These are phyloP conservation scores for Citrus trifoliata DNA, from an alignment of 345 rosid genomes.

Conservation along the genomic window DNA sequence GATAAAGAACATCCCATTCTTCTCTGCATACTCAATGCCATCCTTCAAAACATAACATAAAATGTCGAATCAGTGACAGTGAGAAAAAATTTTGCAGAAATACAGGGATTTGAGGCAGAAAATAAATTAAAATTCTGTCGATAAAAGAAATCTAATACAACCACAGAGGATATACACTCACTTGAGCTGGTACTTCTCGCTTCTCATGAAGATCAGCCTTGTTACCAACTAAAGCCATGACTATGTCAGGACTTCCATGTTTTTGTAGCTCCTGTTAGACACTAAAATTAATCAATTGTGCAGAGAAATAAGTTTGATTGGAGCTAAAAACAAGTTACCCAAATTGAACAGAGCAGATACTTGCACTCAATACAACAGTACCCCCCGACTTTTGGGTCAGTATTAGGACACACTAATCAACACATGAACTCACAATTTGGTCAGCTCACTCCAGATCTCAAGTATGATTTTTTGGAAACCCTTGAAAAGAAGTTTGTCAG, in stretches of 20 bases:
- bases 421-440: not conserved
- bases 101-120: not conserved
- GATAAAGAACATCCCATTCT: conserved; percentile 94
- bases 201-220: conserved; percentile 91
- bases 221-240: conserved; percentile 96
- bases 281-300: conserved; percentile 5
- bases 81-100: not conserved
- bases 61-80: not conserved
- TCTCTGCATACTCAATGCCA: conserved; percentile 90
- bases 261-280: conserved; percentile 83
- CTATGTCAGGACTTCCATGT: conserved; percentile 95
- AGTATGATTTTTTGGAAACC: not conserved
- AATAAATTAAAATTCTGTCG: conserved; percentile 4
- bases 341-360: not conserved
- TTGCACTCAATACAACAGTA: not conserved
- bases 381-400: not conserved
- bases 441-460: not conserved
- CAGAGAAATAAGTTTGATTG: not conserved
- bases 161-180: conserved; percentile 28
- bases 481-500: not conserved
- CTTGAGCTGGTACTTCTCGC: conserved; percentile 75
- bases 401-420: not conserved
- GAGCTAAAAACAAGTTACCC: not conserved
- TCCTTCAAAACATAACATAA: conserved; percentile 47
- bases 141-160: not conserved